Evolutionary conservation across 768 basidiomycete genomes (phyloP).

Genomic region (Xanthoconium stramineum): DNA sequence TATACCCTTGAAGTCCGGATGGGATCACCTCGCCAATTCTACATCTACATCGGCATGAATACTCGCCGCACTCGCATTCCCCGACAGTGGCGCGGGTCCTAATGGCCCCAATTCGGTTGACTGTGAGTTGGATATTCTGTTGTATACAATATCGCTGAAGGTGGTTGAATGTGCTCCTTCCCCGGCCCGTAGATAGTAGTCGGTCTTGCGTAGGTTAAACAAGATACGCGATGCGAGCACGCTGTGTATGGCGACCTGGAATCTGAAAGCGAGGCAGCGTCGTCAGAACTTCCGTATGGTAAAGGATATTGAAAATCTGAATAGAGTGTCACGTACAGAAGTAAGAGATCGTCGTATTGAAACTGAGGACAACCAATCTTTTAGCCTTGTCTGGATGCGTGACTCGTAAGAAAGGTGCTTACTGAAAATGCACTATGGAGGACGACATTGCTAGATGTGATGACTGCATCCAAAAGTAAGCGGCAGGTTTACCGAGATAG

Average conservation of each 20-base stretch:
- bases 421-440: constrained; percentile 10
- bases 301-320: not conserved
- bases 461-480: constrained; percentile 5
- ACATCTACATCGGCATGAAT: too few species aligned
- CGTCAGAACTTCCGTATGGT: not conserved
- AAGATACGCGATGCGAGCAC: constrained; percentile 7
- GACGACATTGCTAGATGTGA: constrained; percentile 14
- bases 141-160: not conserved
- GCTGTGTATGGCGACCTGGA: constrained; percentile 1
- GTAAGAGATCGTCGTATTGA: constrained; percentile 2
- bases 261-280: not conserved
- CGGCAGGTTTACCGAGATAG: too few species aligned
- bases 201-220: constrained; percentile 11
- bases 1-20: too few species aligned
- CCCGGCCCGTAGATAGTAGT: not conserved
- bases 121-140: too few species aligned
- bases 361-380: not conserved
- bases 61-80: too few species aligned
- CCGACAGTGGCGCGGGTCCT: too few species aligned
- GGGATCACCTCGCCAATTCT: too few species aligned
- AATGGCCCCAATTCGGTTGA: too few species aligned
- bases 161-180: not conserved
- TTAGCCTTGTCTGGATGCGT: not conserved
- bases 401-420: not conserved
- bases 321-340: not conserved